Evolutionary conservation across 139 green algal species (phyloP).

Genomic region (Chlamydomonas sp.): DNA sequence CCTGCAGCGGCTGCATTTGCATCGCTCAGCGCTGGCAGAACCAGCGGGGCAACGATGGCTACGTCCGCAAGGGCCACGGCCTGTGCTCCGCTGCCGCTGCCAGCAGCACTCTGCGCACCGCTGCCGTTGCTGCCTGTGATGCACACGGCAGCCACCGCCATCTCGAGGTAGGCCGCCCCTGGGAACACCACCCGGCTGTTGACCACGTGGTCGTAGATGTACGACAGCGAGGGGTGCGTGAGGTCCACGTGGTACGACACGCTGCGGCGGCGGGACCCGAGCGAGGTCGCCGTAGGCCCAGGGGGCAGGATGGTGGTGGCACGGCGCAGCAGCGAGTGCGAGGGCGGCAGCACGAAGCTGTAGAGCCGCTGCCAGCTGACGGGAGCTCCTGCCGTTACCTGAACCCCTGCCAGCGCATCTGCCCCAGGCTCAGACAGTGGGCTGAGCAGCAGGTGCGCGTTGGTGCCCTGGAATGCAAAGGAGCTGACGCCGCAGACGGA

Average conservation of each 20-base stretch:
- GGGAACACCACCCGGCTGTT: conserved; percentile 63
- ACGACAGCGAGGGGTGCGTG: conserved; percentile 49
- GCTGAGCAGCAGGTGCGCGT: conserved; percentile 74
- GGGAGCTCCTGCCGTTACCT: neutral
- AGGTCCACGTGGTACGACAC: conserved; percentile 48
- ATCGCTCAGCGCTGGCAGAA: conserved; percentile 15
- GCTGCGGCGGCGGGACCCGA: neutral
- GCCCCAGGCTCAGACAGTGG: neutral
- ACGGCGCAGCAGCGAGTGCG: conserved; percentile 54
- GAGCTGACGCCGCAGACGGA: conserved; percentile 63
- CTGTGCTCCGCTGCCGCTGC: neutral
- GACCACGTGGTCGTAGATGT: conserved; percentile 80
- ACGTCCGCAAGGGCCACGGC: conserved; percentile 44
- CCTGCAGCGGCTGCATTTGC: neutral
- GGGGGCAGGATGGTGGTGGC: neutral
- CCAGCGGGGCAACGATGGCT: conserved; percentile 57
- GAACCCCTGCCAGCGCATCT: neutral
- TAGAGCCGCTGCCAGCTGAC: conserved; percentile 17
- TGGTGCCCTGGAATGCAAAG: conserved; percentile 91
- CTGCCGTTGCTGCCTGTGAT: neutral
- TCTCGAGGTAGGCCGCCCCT: conserved; percentile 74
- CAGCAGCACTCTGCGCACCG: conserved; percentile 4
- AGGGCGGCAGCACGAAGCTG: conserved; percentile 51
- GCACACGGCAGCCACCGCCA: conserved; percentile 44
- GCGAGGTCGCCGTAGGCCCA: neutral